Percentiles rank a stretch among this genome's conserved stretches.
Evolutionary conservation across 805 yeast genomes (phyloP).

Genomic region (Cyberlindnera veronae): DNA sequence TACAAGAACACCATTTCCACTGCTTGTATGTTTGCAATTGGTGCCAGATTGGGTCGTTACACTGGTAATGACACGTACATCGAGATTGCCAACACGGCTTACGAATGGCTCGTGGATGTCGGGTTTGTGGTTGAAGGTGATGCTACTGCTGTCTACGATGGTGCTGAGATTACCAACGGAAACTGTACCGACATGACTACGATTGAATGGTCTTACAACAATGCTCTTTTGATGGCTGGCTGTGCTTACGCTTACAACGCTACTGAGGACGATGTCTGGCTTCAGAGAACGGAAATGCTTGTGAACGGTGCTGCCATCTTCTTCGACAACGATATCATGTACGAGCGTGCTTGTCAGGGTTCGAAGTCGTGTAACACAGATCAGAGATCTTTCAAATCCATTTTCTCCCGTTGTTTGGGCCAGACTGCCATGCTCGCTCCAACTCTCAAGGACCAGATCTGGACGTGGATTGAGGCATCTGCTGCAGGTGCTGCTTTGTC

Average conservation of each 20-base stretch:
- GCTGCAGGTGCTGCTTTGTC: constrained; percentile 68
- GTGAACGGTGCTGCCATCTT: constrained; percentile 44
- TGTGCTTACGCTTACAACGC: constrained; percentile 64
- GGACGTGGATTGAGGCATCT: constrained; percentile 41
- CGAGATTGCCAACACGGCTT: constrained; percentile 52
- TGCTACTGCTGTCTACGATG: constrained; percentile 48
- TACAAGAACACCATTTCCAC: constrained; percentile 63
- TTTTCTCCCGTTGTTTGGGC: constrained; percentile 61
- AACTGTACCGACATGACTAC: constrained; percentile 47
- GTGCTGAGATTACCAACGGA: constrained; percentile 45
- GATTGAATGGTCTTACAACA: constrained; percentile 65
- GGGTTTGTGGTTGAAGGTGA: constrained; percentile 38
- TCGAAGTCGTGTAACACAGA: constrained; percentile 62
- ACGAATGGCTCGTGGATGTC: constrained; percentile 57
- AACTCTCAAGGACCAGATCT: constrained; percentile 39
- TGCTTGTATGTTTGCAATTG: constrained; percentile 59
- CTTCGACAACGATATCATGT: constrained; percentile 52
- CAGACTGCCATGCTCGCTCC: constrained; percentile 56
- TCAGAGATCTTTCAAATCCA: constrained; percentile 71
- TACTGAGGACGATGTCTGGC: constrained; percentile 52
- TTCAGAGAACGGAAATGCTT: constrained; percentile 41
- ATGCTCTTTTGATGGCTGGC: constrained; percentile 64
- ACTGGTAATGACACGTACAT: constrained; percentile 52
- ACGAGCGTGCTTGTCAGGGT: constrained; percentile 59
- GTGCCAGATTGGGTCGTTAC: constrained; percentile 61